Conservation (phyloP, 441 rosid genomes). For the Gossypium aridum region DNA sequence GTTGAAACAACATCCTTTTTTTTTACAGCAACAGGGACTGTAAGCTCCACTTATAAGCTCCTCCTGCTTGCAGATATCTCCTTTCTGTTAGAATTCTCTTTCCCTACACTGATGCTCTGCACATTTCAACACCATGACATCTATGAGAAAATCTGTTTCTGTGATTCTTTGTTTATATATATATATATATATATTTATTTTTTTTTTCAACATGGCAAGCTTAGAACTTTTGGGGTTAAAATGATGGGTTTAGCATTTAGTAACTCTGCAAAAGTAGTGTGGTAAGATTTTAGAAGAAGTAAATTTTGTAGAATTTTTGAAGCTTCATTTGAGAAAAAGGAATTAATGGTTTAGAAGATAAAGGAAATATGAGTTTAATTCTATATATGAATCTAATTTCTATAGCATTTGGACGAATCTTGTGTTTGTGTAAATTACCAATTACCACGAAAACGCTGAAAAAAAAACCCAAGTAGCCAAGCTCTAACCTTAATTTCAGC, state of each 20-base stretch:
- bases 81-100: neutral
- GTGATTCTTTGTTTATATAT: neutral
- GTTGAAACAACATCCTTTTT: neutral
- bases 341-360: neutral
- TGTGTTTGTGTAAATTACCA: neutral
- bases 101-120: neutral
- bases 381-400: no score
- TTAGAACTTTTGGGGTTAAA: neutral
- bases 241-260: neutral
- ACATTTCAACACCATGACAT: neutral
- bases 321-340: neutral
- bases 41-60: neutral
- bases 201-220: neutral
- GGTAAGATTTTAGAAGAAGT: no score
- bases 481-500: neutral
- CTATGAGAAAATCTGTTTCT: neutral
- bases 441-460: neutral
- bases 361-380: neutral
- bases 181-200: no score
- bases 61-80: neutral
- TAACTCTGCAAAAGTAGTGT: neutral
- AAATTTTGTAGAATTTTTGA: no score
- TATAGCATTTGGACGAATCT: neutral
- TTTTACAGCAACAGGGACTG: neutral
- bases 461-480: neutral